Base-by-base conservation (phyloP, 2,329 filamentous ascomycete genomes). In the Diaporthe sp. region DNA sequence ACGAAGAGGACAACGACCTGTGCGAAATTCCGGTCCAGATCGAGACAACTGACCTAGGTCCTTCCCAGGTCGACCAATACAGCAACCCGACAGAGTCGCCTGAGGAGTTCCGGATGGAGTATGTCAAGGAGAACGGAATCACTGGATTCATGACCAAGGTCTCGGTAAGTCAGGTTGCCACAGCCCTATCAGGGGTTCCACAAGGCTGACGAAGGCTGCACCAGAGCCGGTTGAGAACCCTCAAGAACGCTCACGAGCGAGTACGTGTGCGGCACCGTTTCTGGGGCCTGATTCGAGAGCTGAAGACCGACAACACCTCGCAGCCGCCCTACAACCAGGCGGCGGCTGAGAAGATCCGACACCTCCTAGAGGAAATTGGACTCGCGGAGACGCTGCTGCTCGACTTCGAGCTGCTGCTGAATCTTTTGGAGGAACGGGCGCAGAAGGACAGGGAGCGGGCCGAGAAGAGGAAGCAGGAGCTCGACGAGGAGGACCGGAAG, bases 401-500 rank as follows among this genome's bases (percentile, higher is more conserved):
- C 17, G 61, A 73, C 38, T 70, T 75, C 19, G 61, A 73, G 57
- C 17, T 19, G 54, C 35, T 70, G 12, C 55, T 73, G 28, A 2
- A 28, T 2, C 4, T 10, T 3, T 33, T 25, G 6, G 38, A 70
- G 30, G 38, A 38, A 12, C 35, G 15, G 45, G 55, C 70, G 12
- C n/a, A 54, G 64, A 42, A 40, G 4, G 15, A 50, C 25, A 66
- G 28, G 38, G 40, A 58, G 28, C 2, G 57, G 28, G 4, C 4
- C 10, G 61, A 57, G n/a, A n/a, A 25, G 19, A 40, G 8, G 22
- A 42, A 35, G 30, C 10, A 45, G 30, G 47, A 33, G 35, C 12
- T 17, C 61, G 47, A 50, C 7, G 54, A 25, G 12, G 55, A 55
- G 64, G 15, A 55, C 28, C 52, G 64, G 38, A 55, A 60, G 61